Base-by-base conservation (phyloP, 495 filamentous ascomycete genomes). In the Staphylotrichum longicolle region DNA sequence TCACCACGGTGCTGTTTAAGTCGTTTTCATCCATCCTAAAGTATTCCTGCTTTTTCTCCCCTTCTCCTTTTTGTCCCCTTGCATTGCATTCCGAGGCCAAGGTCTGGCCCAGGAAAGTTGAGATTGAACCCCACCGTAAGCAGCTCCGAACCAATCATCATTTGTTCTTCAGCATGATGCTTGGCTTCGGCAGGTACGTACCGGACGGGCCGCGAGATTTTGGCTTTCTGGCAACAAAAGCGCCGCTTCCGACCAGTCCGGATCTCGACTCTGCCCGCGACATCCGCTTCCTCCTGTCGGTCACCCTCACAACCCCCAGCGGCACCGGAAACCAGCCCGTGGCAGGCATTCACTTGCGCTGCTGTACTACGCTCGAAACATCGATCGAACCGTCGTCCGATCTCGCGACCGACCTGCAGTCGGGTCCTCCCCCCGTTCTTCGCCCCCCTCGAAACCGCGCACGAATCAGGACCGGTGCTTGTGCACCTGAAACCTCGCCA, bases 291-390 rank as follows among this genome's bases (percentile, higher is more conserved):
- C 33, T 49, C 44, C n/a, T n/a, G 27, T 30, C 9, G 8, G 11
- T 2, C 42, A 10, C 42, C 42, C 12, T 33, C 2, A 32, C 54
- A 35, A 42, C 9, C 10, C 52, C 32, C 7, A 30, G 6, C 33
- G 33, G 15, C 33, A 8, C n/a, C 35, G 6, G 7, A 39, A 35
- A 7, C 30, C 15, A 12, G 14, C 7, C 32, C 14, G 8, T 8
- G 15, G 42, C 64, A 61, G 64, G 47, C 64, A 63, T 63, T 63
- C 56, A 15, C 57, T 66, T 61, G 64, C 51, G 33, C 64, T 66
- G 61, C 52, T 5, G n/a, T 20, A 7, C 11, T 14, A 37, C 49
- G 42, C 12, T 37, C 49, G 20, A 27, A 27, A 27, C 20, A 27
- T 27, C 58, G 37, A 10, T 6, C 3, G 14, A 2, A 30, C 14